These are phyloP conservation scores for Maudiozyma humilis DNA, from an alignment of 1,139 yeast genomes.

Conservation along the genomic window DNA sequence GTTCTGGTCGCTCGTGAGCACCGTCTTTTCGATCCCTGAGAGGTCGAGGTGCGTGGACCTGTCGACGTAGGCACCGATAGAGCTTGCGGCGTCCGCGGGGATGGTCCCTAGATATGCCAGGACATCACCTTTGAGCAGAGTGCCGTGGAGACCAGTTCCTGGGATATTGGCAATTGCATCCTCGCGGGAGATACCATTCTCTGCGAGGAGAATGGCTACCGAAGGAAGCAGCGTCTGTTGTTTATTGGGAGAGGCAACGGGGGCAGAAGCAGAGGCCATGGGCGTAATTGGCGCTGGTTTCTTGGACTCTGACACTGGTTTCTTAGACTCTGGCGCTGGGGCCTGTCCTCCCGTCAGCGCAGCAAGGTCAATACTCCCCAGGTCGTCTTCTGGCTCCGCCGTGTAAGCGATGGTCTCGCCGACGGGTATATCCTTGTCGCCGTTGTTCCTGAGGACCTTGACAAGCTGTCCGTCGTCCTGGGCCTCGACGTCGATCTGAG, in stretches of 20 bases:
- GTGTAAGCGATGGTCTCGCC: constrained; percentile 80
- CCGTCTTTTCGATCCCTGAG: neutral
- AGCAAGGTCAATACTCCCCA: constrained; percentile 42
- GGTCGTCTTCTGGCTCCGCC: constrained; percentile 84
- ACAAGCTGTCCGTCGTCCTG: constrained; percentile 86
- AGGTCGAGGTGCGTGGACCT: constrained; percentile 57
- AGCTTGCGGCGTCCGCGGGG: constrained; percentile 43
- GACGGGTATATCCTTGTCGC: constrained; percentile 73
- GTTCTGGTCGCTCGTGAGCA: neutral
- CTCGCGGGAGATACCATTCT: constrained; percentile 52
- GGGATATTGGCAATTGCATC: constrained; percentile 65
- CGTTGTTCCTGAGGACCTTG: constrained; percentile 63
- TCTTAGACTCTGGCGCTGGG: neutral
- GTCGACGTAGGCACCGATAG: constrained; percentile 50
- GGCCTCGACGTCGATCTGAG: constrained; percentile 89
- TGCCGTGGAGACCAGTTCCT: constrained; percentile 86
- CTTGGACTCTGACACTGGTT: no score
- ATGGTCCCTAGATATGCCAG: constrained; percentile 75
- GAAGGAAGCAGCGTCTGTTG: constrained; percentile 70
- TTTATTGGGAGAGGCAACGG: constrained; percentile 42
- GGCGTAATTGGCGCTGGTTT: neutral
- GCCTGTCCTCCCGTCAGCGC: neutral
- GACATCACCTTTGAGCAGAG: constrained; percentile 84
- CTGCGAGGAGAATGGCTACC: constrained; percentile 57
- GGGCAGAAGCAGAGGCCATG: neutral